Percentiles rank a stretch among this genome's conserved stretches.
phyloP scores from a whole-genome alignment of 805 yeast genomes.

The Starmerella stigmatis region DNA sequence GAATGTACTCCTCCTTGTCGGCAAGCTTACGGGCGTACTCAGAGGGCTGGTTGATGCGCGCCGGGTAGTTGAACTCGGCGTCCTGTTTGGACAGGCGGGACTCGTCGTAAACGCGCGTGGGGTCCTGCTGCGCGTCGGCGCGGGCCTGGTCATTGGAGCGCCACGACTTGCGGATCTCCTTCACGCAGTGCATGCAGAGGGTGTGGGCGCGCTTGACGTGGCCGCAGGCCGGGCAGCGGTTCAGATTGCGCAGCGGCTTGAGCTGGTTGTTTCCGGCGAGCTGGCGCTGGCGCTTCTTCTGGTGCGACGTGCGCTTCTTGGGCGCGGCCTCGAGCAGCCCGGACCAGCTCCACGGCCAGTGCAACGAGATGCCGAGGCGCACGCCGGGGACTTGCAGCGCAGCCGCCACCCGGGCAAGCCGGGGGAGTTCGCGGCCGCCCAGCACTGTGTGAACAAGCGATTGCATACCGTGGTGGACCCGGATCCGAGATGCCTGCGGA shows the following conservation, averaged over 20 bases:
- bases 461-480: slow-evolving; percentile 4
- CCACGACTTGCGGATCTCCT: slow-evolving; percentile 69
- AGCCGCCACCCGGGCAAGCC: slow-evolving; percentile 1
- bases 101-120: slow-evolving; percentile 24
- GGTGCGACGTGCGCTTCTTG: slow-evolving; percentile 82
- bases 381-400: slow-evolving; percentile 2
- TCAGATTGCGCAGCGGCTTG: slow-evolving; percentile 62
- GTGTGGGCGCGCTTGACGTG: slow-evolving; percentile 81
- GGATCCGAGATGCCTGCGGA: background rate
- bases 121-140: slow-evolving; percentile 19
- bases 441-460: slow-evolving; percentile 15
- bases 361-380: slow-evolving; percentile 10
- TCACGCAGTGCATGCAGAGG: slow-evolving; percentile 85
- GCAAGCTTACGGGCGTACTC: slow-evolving; percentile 38
- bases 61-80: slow-evolving; percentile 25
- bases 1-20: slow-evolving; percentile 46
- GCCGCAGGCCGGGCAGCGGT: slow-evolving; percentile 94
- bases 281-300: slow-evolving; percentile 72
- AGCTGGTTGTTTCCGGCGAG: slow-evolving; percentile 74
- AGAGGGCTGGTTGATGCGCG: slow-evolving; percentile 25
- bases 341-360: slow-evolving; percentile 18
- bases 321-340: slow-evolving; percentile 66
- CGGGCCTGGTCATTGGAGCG: slow-evolving; percentile 30
- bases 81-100: slow-evolving; percentile 18
- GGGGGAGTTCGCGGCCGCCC: slow-evolving; percentile 4